These are phyloP conservation scores for Eleusine coracana DNA, from an alignment of 176 grass and related monocot species.

Conservation along the genomic window DNA sequence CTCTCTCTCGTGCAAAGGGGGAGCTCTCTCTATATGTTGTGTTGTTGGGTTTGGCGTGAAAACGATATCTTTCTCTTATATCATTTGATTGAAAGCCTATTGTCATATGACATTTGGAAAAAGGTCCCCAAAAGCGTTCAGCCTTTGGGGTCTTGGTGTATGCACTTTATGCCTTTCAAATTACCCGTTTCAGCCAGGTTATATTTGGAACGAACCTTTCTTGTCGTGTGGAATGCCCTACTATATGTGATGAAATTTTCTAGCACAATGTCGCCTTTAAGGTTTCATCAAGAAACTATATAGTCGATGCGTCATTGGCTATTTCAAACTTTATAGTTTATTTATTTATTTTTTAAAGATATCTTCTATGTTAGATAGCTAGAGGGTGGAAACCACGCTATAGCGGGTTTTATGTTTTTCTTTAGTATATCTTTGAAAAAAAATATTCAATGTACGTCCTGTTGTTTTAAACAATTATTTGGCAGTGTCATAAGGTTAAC, in stretches of 20 bases:
- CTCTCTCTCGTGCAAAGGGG: neutral
- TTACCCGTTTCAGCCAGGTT: neutral
- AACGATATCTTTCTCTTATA: neutral
- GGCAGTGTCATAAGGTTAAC: neutral
- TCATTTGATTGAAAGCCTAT: neutral
- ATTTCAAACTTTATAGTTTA: neutral
- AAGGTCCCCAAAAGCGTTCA: neutral
- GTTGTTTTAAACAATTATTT: neutral
- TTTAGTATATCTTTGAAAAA: neutral
- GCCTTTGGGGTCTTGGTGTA: neutral
- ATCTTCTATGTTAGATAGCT: too few species aligned
- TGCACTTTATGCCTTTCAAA: neutral
- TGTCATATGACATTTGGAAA: neutral
- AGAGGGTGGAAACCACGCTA: too few species aligned
- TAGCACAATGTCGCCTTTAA: neutral
- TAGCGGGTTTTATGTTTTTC: neutral
- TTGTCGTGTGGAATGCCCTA: neutral
- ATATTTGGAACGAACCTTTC: neutral
- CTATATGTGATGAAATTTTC: neutral
- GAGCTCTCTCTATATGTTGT: neutral
- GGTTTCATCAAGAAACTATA: neutral
- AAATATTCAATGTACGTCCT: neutral
- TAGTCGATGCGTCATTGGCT: neutral
- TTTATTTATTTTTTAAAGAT: neutral
- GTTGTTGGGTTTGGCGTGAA: neutral